A percentile compares a stretch with the other conserved stretches of the same genome.
phyloP scores from a whole-genome alignment of 352 stramenopile genomes.

The Aphanomyces cochlioides region DNA sequence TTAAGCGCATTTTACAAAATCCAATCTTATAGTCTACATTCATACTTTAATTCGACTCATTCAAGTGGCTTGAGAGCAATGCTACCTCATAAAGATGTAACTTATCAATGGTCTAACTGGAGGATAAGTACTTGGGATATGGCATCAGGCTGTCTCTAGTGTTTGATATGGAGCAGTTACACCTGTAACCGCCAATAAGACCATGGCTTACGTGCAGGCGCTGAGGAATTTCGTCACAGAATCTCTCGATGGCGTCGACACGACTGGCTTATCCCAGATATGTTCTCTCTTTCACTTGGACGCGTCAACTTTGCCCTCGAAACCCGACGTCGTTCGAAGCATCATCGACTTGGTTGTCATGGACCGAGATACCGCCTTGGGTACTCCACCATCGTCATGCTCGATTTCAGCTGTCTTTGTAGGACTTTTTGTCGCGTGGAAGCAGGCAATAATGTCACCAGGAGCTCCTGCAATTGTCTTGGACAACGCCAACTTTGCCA shows the following conservation, averaged over 20 bases:
- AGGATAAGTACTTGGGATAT: too few relatives aligned
- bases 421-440: conserved; percentile 65
- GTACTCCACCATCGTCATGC: not conserved
- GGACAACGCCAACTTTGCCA: conserved; percentile 49
- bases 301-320: conserved; percentile 52
- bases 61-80: too few relatives aligned
- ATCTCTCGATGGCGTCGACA: conserved; percentile 39
- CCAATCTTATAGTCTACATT: too few relatives aligned
- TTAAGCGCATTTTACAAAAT: too few relatives aligned
- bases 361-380: conserved; percentile 67
- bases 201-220: conserved; percentile 13
- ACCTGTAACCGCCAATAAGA: not conserved
- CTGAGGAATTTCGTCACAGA: conserved; percentile 34
- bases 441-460: conserved; percentile 38
- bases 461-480: conserved; percentile 19
- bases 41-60: too few relatives aligned
- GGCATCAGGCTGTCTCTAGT: too few relatives aligned
- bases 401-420: not conserved
- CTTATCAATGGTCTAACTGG: too few relatives aligned
- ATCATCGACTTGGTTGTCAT: conserved; percentile 60
- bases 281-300: conserved; percentile 38
- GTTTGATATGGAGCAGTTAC: not conserved
- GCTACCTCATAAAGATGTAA: too few relatives aligned
- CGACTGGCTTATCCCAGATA: conserved; percentile 15
- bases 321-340: conserved; percentile 54